phyloP scores from a whole-genome alignment of 495 filamentous ascomycete species.

The Daldinia decipiens region DNA sequence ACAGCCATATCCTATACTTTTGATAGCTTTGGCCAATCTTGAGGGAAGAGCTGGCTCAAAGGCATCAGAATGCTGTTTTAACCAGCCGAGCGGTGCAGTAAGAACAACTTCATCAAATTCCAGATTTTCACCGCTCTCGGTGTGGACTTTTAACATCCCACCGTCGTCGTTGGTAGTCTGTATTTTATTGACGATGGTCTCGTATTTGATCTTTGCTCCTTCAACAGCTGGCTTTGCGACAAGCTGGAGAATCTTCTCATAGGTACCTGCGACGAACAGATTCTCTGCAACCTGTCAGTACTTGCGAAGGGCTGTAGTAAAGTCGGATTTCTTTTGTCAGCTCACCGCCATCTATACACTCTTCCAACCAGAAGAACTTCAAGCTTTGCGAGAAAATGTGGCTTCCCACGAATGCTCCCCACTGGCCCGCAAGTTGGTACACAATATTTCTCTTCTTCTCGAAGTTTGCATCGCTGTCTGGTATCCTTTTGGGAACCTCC shows the following conservation, averaged over 20 bases:
- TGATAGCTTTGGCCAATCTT: slow-evolving; percentile 75
- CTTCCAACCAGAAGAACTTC: slow-evolving; percentile 94
- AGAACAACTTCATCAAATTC: slow-evolving; percentile 87
- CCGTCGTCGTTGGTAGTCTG: slow-evolving; percentile 57
- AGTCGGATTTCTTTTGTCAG: slow-evolving; percentile 13
- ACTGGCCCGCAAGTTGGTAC: slow-evolving; percentile 74
- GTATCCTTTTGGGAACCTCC: slow-evolving; percentile 64
- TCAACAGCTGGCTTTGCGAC: slow-evolving; percentile 72
- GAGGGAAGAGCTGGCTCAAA: slow-evolving; percentile 77
- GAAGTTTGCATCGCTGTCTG: slow-evolving; percentile 56
- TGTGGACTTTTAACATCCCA: slow-evolving; percentile 63
- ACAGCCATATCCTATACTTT: slow-evolving; percentile 82
- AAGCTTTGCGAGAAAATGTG: slow-evolving; percentile 79
- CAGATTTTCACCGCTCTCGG: slow-evolving; percentile 60
- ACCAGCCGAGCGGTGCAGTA: slow-evolving; percentile 87
- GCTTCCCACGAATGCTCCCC: slow-evolving; percentile 91
- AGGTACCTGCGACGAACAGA: slow-evolving; percentile 87
- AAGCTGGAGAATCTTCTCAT: slow-evolving; percentile 74
- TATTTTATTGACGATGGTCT: slow-evolving; percentile 54
- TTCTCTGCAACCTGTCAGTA: slow-evolving; percentile 68
- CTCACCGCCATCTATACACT: slow-evolving; percentile 88
- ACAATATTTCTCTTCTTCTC: slow-evolving; percentile 63
- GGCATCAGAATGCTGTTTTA: slow-evolving; percentile 76
- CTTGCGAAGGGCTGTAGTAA: neutral
- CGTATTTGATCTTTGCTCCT: slow-evolving; percentile 70